Conservation (phyloP, 257 asterid genomes). For the Penstemon davidsonii region DNA sequence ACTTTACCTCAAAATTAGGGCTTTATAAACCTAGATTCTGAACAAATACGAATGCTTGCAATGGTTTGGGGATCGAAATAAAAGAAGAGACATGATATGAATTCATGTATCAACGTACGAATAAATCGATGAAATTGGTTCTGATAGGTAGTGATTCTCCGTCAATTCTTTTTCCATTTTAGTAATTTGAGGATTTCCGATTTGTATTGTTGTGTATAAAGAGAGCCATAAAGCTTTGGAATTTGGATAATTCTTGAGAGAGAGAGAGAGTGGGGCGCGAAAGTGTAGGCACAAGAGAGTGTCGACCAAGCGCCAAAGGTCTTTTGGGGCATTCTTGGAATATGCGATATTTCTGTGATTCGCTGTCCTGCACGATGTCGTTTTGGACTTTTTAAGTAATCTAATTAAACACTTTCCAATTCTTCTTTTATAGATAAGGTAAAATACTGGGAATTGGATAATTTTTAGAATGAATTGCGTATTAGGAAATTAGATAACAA, state of each 20-base stretch:
- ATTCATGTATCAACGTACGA: neutral
- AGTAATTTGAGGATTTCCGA: constrained; percentile 31
- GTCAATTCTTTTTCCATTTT: neutral
- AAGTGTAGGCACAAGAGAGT: neutral
- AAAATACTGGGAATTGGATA: too few relatives aligned
- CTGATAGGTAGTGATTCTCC: constrained; percentile 19
- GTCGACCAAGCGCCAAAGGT: constrained; percentile 6
- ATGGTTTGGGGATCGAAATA: constrained; percentile 22
- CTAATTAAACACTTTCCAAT: too few relatives aligned
- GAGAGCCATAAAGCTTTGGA: constrained; percentile 19
- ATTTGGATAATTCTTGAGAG: constrained; percentile 39
- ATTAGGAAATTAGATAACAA: too few relatives aligned
- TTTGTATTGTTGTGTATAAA: constrained; percentile 7
- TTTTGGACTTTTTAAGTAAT: too few relatives aligned
- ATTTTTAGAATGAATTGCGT: too few relatives aligned
- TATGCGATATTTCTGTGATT: neutral
- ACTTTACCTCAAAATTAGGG: constrained; percentile 31
- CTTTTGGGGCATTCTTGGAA: constrained; percentile 28
- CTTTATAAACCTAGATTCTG: constrained; percentile 21
- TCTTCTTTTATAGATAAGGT: too few relatives aligned
- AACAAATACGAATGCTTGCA: neutral
- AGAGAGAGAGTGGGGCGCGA: constrained; percentile 24
- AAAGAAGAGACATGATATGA: constrained; percentile 3
- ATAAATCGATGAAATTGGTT: constrained; percentile 6
- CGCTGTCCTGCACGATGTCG: too few relatives aligned